These are phyloP conservation scores for Penicillium sp. DNA, from an alignment of 2,329 filamentous ascomycete genomes.

Conservation along the genomic window DNA sequence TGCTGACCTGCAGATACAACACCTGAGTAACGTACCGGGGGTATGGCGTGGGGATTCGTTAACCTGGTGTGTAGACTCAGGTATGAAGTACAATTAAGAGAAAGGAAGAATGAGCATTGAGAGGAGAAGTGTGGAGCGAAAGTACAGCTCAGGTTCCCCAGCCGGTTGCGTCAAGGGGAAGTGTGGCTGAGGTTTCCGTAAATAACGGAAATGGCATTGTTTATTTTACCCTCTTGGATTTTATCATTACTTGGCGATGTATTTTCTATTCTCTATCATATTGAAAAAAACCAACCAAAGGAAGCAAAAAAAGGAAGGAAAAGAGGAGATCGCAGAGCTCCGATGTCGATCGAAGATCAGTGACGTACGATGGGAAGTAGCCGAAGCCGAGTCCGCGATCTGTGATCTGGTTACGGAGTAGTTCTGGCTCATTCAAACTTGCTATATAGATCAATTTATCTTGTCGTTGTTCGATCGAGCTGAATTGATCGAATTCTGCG, in stretches of 20 bases:
- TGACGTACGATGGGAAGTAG: constrained; percentile 17
- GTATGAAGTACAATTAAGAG: background rate
- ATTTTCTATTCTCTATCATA: background rate
- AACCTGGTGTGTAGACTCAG: background rate
- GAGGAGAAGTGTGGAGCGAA: constrained; percentile 13
- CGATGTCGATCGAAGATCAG: constrained; percentile 22
- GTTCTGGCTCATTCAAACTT: too few relatives aligned
- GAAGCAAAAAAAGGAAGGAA: background rate
- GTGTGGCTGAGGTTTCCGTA: constrained; percentile 20
- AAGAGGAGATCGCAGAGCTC: constrained; percentile 16
- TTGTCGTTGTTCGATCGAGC: too few relatives aligned
- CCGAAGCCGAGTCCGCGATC: background rate
- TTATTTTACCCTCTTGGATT: constrained; percentile 1
- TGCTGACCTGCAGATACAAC: background rate
- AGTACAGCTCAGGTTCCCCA: constrained; percentile 11
- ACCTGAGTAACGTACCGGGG: background rate
- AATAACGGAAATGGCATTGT: constrained; percentile 3
- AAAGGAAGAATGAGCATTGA: background rate
- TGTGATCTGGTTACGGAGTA: too few relatives aligned
- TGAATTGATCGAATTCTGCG: too few relatives aligned
- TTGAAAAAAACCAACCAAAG: background rate
- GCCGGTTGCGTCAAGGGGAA: constrained; percentile 30
- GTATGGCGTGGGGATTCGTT: background rate
- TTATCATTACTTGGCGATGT: background rate
- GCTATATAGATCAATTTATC: too few relatives aligned